These are phyloP conservation scores for Cadophora sp. DNA, from an alignment of 2,329 filamentous ascomycete species.

Conservation along the genomic window DNA sequence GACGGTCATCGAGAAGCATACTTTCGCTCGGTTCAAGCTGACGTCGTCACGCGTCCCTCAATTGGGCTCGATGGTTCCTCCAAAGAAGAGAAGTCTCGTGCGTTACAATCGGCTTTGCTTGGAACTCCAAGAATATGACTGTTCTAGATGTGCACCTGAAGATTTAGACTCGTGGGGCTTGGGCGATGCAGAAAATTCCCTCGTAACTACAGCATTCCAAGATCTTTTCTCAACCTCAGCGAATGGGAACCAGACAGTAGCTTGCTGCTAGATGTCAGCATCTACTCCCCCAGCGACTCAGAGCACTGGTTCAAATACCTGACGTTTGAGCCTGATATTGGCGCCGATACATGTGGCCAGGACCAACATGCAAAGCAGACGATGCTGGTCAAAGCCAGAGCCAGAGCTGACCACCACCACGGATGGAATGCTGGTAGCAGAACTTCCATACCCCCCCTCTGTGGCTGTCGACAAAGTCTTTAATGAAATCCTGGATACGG, in stretches of 20 bases:
- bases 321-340: constrained; percentile 31
- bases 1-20: constrained; percentile 28
- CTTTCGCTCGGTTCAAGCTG: constrained; percentile 31
- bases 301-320: constrained; percentile 48
- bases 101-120: constrained; percentile 34
- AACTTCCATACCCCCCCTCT: constrained; percentile 29
- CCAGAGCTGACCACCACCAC: constrained; percentile 34
- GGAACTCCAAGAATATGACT: constrained; percentile 33
- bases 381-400: constrained; percentile 32
- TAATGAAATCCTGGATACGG: constrained; percentile 42
- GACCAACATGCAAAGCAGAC: constrained; percentile 29
- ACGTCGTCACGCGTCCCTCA: constrained; percentile 28
- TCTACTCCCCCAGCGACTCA: constrained; percentile 48
- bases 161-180: constrained; percentile 35
- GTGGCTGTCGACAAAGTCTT: constrained; percentile 38
- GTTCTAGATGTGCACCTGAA: constrained; percentile 26
- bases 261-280: constrained; percentile 48
- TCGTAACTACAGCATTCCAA: constrained; percentile 43
- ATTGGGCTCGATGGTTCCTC: constrained; percentile 32
- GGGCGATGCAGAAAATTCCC: constrained; percentile 36
- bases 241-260: constrained; percentile 44
- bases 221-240: constrained; percentile 44
- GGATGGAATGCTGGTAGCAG: constrained; percentile 43
- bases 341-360: constrained; percentile 20
- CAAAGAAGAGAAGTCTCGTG: constrained; percentile 29